Conservation (phyloP, 106 monocot species). For the Dioscorea dumetorum region DNA sequence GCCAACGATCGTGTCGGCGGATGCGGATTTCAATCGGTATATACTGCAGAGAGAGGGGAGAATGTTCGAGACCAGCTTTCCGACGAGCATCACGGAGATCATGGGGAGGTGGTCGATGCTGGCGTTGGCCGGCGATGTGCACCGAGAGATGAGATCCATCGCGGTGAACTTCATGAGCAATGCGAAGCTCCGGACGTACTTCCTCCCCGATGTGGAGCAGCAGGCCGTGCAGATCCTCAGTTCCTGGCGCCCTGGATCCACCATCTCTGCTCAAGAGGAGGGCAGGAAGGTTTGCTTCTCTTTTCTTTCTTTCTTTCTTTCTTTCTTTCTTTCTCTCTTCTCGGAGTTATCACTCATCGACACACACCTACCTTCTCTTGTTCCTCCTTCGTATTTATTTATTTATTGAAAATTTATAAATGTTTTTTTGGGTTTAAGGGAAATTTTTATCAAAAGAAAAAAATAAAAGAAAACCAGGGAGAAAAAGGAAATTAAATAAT, state of each 20-base stretch:
- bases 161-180: slow-evolving; percentile 28
- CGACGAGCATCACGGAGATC: slow-evolving; percentile 24
- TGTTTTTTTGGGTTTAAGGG: no score
- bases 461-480: no score
- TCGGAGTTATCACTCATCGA: no score
- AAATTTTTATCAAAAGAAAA: no score
- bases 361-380: no score
- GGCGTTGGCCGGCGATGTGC: slow-evolving; percentile 18
- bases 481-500: no score
- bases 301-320: not conserved
- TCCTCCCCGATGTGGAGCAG: slow-evolving; percentile 19
- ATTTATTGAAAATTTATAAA: no score
- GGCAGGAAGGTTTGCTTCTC: slow-evolving; percentile 8
- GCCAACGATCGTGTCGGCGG: slow-evolving; percentile 36
- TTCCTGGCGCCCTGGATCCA: slow-evolving; percentile 13
- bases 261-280: slow-evolving; percentile 3
- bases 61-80: slow-evolving; percentile 35
- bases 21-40: slow-evolving; percentile 34
- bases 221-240: slow-evolving; percentile 17
- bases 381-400: no score
- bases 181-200: slow-evolving; percentile 14
- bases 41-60: slow-evolving; percentile 37
- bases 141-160: slow-evolving; percentile 25
- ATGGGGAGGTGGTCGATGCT: slow-evolving; percentile 37
- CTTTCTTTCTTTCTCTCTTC: no score